Base-by-base conservation (phyloP, 768 basidiomycete genomes). In the Termitomyces eurrhizus region DNA sequence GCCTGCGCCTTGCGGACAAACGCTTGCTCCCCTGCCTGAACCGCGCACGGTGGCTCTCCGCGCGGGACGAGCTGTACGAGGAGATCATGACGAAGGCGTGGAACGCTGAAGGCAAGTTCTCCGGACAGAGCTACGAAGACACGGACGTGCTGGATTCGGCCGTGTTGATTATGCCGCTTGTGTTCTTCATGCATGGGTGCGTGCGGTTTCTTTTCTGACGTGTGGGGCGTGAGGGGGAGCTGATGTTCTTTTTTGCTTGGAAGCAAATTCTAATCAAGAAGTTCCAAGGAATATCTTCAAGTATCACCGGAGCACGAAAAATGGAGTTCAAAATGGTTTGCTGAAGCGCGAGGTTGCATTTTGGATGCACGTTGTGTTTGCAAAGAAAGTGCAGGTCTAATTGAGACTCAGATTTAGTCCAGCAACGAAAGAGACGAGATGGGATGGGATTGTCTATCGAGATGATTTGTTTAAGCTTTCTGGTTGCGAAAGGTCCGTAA, bases 71-170 rank as follows among this genome's bases (percentile, higher is more conserved):
- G 6, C 74, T 98, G 6, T 99, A 98, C 72, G 96, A 98, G 71
- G 89, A 97, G 63, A 90, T 98, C 65, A 93, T 95, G 90, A 71
- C 82, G 32, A 90, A 89, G 68, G 91, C 92, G 0, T 97, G 90
- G 89, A 91, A 95, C 73, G 71, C 80, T 32, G 80, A 85, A 46
- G 73, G 83, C 61, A 74, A 82, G 66, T 83, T 80, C 71, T 95
- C 93, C 67, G 88, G 86, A 21, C 95, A 99, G 75, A 89, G 89
- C 68, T 99, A 95, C 72, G 96, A 98, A 67, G 90, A 93, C 62
- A 85, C 79, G 0, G 79, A 88, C 48, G 80, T 90, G 11, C 72
- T 98, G 24, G 96, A 98, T 70, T 90, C 92, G 14, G 87, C 94
- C 13, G 86, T 97, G 53, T 78, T 95, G 49, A 93, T 95, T 67